Conservation (phyloP, 495 filamentous ascomycete species). For the Penicillium arizonense region DNA sequence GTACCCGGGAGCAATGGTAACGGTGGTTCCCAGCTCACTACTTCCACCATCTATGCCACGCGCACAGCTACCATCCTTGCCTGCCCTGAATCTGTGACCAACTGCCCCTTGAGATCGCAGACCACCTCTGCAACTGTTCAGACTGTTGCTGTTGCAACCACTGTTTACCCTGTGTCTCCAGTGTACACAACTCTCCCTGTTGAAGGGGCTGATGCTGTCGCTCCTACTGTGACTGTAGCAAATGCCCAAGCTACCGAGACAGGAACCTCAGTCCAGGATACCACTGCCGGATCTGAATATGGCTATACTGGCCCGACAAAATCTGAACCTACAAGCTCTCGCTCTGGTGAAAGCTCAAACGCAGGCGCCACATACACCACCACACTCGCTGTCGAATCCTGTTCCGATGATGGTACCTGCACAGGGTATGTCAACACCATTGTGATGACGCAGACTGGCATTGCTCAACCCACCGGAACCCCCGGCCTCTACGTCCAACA, state of each 20-base stretch:
- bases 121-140: conserved; percentile 4
- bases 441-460: conserved; percentile 2
- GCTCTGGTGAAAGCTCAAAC: neutral
- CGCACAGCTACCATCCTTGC: conserved; percentile 1
- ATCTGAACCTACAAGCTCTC: no score
- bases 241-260: neutral
- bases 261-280: no score
- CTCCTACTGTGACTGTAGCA: neutral
- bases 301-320: neutral
- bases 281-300: neutral
- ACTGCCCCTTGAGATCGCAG: conserved; percentile 7
- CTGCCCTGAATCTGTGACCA: conserved; percentile 6
- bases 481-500: neutral
- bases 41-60: conserved; percentile 5
- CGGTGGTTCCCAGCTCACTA: conserved; percentile 1
- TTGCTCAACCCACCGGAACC: neutral
- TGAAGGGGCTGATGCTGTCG: no score
- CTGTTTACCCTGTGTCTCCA: neutral
- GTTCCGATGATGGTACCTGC: neutral
- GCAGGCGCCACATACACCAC: neutral
- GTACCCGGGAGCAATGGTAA: neutral
- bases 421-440: conserved; percentile 3
- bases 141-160: conserved; percentile 7
- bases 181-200: neutral
- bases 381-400: neutral